Conservation (phyloP, 176 grass and related monocot genomes). For the Phoenix roebelenii region DNA sequence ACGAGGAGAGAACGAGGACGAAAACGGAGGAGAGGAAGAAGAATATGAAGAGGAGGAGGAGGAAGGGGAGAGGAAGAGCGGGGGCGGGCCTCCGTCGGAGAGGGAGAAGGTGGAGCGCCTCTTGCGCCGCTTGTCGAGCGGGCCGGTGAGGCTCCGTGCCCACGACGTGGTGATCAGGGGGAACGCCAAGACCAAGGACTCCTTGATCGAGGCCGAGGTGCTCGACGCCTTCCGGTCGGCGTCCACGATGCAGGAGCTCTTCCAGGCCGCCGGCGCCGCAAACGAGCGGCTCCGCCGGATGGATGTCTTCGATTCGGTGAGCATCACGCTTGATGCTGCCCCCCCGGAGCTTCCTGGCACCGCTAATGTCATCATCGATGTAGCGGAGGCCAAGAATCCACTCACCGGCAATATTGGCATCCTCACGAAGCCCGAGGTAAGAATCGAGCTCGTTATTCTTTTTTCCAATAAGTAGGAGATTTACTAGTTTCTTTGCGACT, state of each 20-base stretch:
- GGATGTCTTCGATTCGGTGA: constrained; percentile 75
- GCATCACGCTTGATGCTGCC: constrained; percentile 83
- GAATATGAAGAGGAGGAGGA: not conserved
- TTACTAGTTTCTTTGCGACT: too few relatives aligned
- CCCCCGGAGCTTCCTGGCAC: constrained; percentile 76
- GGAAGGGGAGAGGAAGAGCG: constrained; percentile 20
- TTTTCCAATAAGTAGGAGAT: too few relatives aligned
- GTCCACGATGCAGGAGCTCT: constrained; percentile 64
- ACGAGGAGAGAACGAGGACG: not conserved
- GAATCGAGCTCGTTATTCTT: not conserved
- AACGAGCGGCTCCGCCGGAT: constrained; percentile 49
- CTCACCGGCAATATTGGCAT: constrained; percentile 52
- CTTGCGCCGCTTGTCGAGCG: constrained; percentile 34
- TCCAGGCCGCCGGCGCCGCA: constrained; percentile 48
- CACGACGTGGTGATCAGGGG: constrained; percentile 88
- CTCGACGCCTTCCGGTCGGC: constrained; percentile 46
- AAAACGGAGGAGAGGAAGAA: not conserved
- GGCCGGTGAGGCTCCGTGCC: constrained; percentile 58
- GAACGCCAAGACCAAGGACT: constrained; percentile 69
- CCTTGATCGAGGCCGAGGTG: constrained; percentile 83
- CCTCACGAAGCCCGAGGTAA: constrained; percentile 78
- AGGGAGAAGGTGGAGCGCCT: constrained; percentile 44
- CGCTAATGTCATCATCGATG: constrained; percentile 78
- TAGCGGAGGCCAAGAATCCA: constrained; percentile 49
- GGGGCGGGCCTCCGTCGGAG: constrained; percentile 21